Evolutionary conservation across 2,329 filamentous ascomycete species (phyloP).

Genomic region (Fusarium domesticum): DNA sequence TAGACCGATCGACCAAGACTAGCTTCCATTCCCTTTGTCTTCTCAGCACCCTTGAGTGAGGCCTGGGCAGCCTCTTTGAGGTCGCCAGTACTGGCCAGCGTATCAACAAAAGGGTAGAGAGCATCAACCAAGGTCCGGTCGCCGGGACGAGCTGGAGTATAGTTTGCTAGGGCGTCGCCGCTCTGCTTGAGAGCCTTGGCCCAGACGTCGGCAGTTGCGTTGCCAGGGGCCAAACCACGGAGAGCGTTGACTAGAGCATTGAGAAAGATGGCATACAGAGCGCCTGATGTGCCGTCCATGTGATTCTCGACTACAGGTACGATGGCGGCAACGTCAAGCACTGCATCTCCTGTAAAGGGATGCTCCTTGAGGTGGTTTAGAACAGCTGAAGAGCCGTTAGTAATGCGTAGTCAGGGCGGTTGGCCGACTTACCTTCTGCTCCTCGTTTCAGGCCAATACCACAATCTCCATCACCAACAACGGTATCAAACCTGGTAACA

Average conservation of each 20-base stretch:
- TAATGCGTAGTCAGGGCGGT: background rate
- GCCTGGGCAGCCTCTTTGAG: constrained; percentile 72
- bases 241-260: constrained; percentile 74
- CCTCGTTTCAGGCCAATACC: constrained; percentile 82
- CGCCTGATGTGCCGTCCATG: constrained; percentile 63
- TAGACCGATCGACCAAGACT: constrained; percentile 64
- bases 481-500: constrained; percentile 71
- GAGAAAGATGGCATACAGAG: constrained; percentile 76
- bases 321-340: constrained; percentile 51
- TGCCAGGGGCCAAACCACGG: constrained; percentile 40
- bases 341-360: constrained; percentile 49
- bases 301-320: constrained; percentile 53
- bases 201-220: constrained; percentile 46
- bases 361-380: constrained; percentile 47
- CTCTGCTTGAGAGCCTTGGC: constrained; percentile 68
- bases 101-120: constrained; percentile 79
- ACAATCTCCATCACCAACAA: constrained; percentile 88
- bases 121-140: constrained; percentile 91
- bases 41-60: constrained; percentile 71
- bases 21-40: constrained; percentile 89
- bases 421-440: constrained; percentile 61
- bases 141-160: constrained; percentile 85
- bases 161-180: constrained; percentile 68
- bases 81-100: constrained; percentile 62
- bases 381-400: constrained; percentile 42